Evolutionary conservation across 2,329 filamentous ascomycete genomes (phyloP).

Genomic region (Ramularia endophylla): DNA sequence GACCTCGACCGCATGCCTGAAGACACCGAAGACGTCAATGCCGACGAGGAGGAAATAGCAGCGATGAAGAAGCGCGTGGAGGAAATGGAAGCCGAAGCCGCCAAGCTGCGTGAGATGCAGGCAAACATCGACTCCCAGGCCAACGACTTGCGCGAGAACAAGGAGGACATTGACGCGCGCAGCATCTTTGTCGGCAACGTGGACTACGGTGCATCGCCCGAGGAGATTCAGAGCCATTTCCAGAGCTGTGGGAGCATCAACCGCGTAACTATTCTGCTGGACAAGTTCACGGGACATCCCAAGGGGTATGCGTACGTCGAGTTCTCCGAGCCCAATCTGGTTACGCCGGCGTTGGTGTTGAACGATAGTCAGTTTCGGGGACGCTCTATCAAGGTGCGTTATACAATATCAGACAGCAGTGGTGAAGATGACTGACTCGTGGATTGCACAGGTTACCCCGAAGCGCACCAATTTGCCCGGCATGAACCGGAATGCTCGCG

Average conservation of each 20-base stretch:
- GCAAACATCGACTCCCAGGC: slow-evolving; percentile 71
- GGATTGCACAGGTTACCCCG: slow-evolving; percentile 60
- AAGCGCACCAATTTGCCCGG: slow-evolving; percentile 97
- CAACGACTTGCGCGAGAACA: slow-evolving; percentile 79
- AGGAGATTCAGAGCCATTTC: slow-evolving; percentile 98
- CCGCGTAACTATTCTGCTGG: slow-evolving; percentile 90
- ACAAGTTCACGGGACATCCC: slow-evolving; percentile 99
- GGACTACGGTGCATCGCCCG: slow-evolving; percentile 92
- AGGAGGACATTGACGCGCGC: slow-evolving; percentile 89
- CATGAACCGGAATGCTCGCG: slow-evolving; percentile 77
- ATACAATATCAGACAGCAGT: too few relatives aligned
- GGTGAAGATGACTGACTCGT: slow-evolving; percentile 6
- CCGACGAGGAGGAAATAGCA: slow-evolving; percentile 38
- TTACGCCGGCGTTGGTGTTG: slow-evolving; percentile 86
- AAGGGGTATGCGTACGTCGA: slow-evolving; percentile 99
- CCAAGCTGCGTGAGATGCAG: slow-evolving; percentile 51
- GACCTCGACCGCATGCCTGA: slow-evolving; percentile 18
- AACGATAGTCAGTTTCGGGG: slow-evolving; percentile 97
- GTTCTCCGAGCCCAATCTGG: slow-evolving; percentile 88
- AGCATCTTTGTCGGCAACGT: slow-evolving; percentile 99
- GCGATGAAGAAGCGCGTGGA: slow-evolving; percentile 50
- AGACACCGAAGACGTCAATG: slow-evolving; percentile 27
- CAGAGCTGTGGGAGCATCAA: slow-evolving; percentile 97
- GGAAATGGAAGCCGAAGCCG: slow-evolving; percentile 54
- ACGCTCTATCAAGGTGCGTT: slow-evolving; percentile 81